phyloP scores from a whole-genome alignment of 1,284 basidiomycete genomes.

The Ceratobasidium sp. region DNA sequence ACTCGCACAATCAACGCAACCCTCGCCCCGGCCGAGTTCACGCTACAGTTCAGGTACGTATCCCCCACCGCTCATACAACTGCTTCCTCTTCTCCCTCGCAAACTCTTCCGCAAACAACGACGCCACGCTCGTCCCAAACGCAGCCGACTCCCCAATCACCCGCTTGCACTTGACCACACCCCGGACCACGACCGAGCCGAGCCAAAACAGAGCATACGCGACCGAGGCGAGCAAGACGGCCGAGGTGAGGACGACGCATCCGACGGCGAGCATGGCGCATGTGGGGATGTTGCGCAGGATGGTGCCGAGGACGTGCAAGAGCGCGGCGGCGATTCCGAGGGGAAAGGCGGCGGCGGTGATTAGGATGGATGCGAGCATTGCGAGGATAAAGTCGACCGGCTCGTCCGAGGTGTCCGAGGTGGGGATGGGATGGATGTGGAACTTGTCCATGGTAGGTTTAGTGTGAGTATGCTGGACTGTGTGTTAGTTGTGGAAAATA shows the following conservation, averaged over 20 bases:
- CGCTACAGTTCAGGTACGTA: background rate
- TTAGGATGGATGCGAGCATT: constrained; percentile 10
- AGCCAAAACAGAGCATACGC: constrained; percentile 6
- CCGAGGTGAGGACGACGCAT: constrained; percentile 33
- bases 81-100: constrained; percentile 13
- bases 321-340: constrained; percentile 33
- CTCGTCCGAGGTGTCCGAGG: background rate
- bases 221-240: constrained; percentile 27
- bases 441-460: background rate
- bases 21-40: background rate
- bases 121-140: constrained; percentile 35
- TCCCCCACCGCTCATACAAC: constrained; percentile 24
- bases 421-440: constrained; percentile 2
- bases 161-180: background rate
- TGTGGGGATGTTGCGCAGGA: constrained; percentile 38
- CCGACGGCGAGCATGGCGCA: constrained; percentile 17
- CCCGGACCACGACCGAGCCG: background rate
- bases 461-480: background rate
- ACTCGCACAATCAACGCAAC: background rate
- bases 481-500: too few relatives aligned
- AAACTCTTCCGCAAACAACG: constrained; percentile 34
- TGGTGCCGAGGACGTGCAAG: constrained; percentile 29
- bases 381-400: constrained; percentile 37
- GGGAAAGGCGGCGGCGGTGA: constrained; percentile 24
- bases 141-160: background rate